Evolutionary conservation across 2,329 filamentous ascomycete genomes (phyloP).

Genomic region (Lasiodiplodia citricola): DNA sequence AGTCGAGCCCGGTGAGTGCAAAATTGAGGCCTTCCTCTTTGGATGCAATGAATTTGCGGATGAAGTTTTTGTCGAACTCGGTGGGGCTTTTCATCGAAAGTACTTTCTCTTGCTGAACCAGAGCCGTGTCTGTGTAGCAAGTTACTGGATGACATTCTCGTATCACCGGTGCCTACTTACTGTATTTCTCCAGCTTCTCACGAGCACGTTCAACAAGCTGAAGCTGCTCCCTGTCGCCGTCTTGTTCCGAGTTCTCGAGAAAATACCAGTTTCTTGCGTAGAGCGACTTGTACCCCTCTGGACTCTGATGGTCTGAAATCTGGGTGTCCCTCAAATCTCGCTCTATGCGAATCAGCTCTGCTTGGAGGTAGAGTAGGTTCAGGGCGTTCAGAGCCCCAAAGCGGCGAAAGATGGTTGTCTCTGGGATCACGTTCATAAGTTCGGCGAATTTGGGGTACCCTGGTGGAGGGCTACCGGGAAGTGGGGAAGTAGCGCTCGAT

Average conservation of each 20-base stretch:
- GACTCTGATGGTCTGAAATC: not conserved
- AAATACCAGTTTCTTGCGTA: not conserved
- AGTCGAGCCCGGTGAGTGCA: not conserved
- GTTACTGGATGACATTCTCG: not conserved
- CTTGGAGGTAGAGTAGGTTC: conserved; percentile 20
- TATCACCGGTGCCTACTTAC: not conserved
- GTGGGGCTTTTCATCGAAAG: conserved; percentile 22
- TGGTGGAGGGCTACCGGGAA: not conserved
- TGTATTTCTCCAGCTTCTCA: conserved; percentile 12
- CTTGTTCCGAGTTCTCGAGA: not conserved
- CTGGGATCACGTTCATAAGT: not conserved
- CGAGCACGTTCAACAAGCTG: not conserved
- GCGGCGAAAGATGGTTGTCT: conserved; percentile 1
- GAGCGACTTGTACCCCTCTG: not conserved
- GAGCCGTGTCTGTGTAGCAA: conserved; percentile 7
- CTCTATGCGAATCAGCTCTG: conserved; percentile 4
- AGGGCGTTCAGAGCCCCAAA: conserved; percentile 10
- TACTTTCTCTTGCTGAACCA: conserved; percentile 28
- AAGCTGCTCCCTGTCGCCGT: not conserved
- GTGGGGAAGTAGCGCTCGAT: not conserved
- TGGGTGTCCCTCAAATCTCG: not conserved
- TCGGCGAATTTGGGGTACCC: conserved; percentile 15
- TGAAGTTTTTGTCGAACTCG: conserved; percentile 21
- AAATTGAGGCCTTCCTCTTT: conserved; percentile 10
- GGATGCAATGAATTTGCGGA: conserved; percentile 27